Evolutionary conservation across 352 stramenopile species (phyloP).

Genomic region (Phytophthora tentaculata): DNA sequence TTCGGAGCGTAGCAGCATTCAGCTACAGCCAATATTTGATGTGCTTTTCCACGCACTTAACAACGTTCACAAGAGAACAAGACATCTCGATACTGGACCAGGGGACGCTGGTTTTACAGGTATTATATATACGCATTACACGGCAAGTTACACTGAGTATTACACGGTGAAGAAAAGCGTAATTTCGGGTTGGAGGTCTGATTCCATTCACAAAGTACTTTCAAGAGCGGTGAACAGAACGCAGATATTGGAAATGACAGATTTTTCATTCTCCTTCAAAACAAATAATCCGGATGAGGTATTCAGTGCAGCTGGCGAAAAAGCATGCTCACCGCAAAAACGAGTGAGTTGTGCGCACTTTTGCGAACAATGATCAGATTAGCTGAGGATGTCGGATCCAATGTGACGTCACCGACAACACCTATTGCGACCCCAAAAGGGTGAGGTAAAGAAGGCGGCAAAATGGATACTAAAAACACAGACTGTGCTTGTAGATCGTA

Average conservation of each 20-base stretch:
- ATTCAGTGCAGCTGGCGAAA: slow-evolving; percentile 15
- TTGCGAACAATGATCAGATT: slow-evolving; percentile 18
- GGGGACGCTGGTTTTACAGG: too few relatives aligned
- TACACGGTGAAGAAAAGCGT: too few relatives aligned
- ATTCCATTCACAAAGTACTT: slow-evolving; percentile 3
- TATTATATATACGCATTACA: too few relatives aligned
- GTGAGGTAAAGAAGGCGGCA: slow-evolving; percentile 14
- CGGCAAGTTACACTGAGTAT: too few relatives aligned
- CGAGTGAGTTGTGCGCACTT: slow-evolving; percentile 6
- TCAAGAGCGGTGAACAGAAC: slow-evolving; percentile 15
- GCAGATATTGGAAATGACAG: slow-evolving; percentile 17
- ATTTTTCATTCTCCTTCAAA: slow-evolving; percentile 5
- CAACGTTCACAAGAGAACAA: too few relatives aligned
- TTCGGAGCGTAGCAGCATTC: too few relatives aligned
- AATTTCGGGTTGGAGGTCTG: too few relatives aligned
- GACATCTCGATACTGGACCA: too few relatives aligned
- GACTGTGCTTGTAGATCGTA: slow-evolving; percentile 4
- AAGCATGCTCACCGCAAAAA: slow-evolving; percentile 3
- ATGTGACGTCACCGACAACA: not conserved
- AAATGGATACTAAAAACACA: slow-evolving; percentile 20
- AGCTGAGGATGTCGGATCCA: not conserved
- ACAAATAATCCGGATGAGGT: slow-evolving; percentile 12
- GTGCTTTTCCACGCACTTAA: too few relatives aligned
- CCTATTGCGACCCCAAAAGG: slow-evolving; percentile 7
- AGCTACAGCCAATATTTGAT: too few relatives aligned